Percentiles rank a stretch among this genome's conserved stretches.
Evolutionary conservation across 495 filamentous ascomycete species (phyloP).

Genomic region (Aspergillus incahuasiensis): DNA sequence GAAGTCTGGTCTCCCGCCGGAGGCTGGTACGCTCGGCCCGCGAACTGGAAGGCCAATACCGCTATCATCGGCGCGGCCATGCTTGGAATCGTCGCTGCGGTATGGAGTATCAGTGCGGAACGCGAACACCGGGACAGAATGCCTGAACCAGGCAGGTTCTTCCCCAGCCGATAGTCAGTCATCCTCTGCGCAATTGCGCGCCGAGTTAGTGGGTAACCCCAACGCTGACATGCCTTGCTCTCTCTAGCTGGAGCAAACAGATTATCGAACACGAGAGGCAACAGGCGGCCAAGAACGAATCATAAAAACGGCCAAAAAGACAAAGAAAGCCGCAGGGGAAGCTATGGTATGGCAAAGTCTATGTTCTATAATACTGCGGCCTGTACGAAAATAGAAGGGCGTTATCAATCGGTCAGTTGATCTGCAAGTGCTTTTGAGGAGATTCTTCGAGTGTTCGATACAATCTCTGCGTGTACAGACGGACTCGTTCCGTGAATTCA

Average conservation of each 20-base stretch:
- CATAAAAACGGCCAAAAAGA: constrained; percentile 24
- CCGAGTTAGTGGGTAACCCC: neutral
- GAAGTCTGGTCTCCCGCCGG: constrained; percentile 98
- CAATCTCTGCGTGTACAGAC: constrained; percentile 49
- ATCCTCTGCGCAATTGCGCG: constrained; percentile 1
- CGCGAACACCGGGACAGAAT: constrained; percentile 74
- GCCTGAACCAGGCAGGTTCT: constrained; percentile 85
- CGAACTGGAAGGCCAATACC: constrained; percentile 94
- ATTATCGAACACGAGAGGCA: constrained; percentile 80
- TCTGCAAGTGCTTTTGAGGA: constrained; percentile 40
- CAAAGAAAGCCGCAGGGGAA: constrained; percentile 18
- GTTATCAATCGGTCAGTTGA: constrained; percentile 44
- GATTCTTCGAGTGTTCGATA: constrained; percentile 42
- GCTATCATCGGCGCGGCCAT: constrained; percentile 72
- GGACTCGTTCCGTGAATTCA: constrained; percentile 49
- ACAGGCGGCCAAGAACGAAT: constrained; percentile 53
- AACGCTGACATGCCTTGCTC: constrained; percentile 17
- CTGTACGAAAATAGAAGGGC: constrained; percentile 46
- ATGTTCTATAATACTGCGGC: constrained; percentile 37
- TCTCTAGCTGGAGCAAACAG: constrained; percentile 79
- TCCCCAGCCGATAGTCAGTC: constrained; percentile 91
- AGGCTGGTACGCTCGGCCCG: constrained; percentile 93
- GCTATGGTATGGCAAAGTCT: constrained; percentile 26
- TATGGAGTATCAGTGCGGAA: constrained; percentile 79
- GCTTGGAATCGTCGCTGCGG: constrained; percentile 65